phyloP scores from a whole-genome alignment of 2,329 filamentous ascomycete species.

The Fusarium pseudoanthophilum region DNA sequence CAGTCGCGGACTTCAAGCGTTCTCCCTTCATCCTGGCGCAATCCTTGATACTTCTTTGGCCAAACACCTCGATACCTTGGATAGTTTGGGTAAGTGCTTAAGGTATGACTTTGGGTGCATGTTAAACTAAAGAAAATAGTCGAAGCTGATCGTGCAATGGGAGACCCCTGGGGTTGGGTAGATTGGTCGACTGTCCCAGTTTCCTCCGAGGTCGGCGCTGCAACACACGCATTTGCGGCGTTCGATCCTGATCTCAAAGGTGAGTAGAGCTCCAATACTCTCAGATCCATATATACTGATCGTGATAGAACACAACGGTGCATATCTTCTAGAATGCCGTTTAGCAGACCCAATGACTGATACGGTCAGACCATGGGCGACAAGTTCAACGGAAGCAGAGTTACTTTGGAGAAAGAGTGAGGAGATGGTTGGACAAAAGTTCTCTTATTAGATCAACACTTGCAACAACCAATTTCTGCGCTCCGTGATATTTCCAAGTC shows the following conservation, averaged over 20 bases:
- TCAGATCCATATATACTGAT: rapidly evolving
- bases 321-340: constrained; percentile 12
- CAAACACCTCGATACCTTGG: background rate
- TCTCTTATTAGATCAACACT: background rate
- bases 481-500: background rate
- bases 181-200: constrained; percentile 16
- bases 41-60: background rate
- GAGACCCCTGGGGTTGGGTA: constrained; percentile 14
- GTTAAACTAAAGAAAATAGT: background rate
- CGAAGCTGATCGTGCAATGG: constrained; percentile 2
- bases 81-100: background rate
- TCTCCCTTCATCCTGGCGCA: constrained; percentile 17
- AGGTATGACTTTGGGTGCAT: rapidly evolving
- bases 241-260: constrained; percentile 21
- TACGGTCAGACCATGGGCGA: constrained; percentile 26
- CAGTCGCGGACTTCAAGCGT: constrained; percentile 1
- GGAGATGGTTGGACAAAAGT: constrained; percentile 23
- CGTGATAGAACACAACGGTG: constrained; percentile 17
- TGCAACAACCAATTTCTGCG: no score
- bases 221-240: constrained; percentile 28
- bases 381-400: constrained; percentile 17
- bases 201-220: constrained; percentile 5
- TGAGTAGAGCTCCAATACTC: rapidly evolving
- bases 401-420: constrained; percentile 29
- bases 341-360: constrained; percentile 17